Base-by-base conservation (phyloP, 331 rosid species). In the Spiraea crenata region DNA sequence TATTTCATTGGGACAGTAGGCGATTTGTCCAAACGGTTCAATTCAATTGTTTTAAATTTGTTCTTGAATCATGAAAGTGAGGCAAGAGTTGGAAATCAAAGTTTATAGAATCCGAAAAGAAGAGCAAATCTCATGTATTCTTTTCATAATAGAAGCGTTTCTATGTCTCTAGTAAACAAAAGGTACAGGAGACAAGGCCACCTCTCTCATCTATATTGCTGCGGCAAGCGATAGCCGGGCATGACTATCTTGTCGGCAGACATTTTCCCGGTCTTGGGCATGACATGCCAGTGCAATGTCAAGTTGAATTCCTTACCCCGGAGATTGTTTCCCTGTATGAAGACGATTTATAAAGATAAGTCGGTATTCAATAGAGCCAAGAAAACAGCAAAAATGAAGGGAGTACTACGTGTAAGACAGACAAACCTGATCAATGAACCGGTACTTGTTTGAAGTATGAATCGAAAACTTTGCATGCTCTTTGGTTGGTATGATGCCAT, bases 211-310 rank as follows among this genome's bases (percentile, higher is more conserved):
- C 96, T 89, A 70, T 87, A 93, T 73, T 85, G 90, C 63, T 57
- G 71, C 0, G 99, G 97, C 85, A 93, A 82, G 69, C 78, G 79
- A 69, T 89, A 91, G 55, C 96, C 95, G 5, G 96, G 78, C 83
- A 93, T 80, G 68, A 85, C 91, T 52, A 89, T 74, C 84, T 87
- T 91, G 85, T 87, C 83, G 0, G 83, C 95, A 60, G 73, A 82
- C 97, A 91, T 93, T 80, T 91, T 93, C 55, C 99, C 99, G 31
- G 95, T 89, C 88, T 91, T 91, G 60, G 99, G 99, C 99, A 95
- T 95, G 49, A 95, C 91, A 60, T 86, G 91, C 91, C 92, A 90
- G 83, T 90, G 98, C 89, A 92, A 41, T 3, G 98, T 90, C 77
- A 92, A 56, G 89, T 92, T 92, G 73, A 83, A 88, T 10, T 81